These are phyloP conservation scores for Collybiopsis confluens DNA, from an alignment of 768 basidiomycete genomes.

Conservation along the genomic window DNA sequence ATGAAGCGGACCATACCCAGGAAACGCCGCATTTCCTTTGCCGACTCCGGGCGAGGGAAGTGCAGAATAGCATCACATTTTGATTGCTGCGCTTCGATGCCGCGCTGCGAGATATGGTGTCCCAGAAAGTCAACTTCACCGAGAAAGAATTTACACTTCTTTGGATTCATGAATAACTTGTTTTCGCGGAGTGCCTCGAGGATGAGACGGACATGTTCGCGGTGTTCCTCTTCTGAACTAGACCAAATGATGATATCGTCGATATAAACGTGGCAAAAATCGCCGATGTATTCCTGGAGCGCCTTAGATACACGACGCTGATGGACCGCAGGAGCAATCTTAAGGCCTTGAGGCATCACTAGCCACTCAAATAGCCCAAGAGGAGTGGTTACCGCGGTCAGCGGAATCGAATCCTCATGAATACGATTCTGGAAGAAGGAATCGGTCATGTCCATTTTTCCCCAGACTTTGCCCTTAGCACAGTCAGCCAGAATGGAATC, in stretches of 20 bases:
- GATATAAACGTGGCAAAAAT: conserved; percentile 28
- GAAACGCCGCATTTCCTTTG: conserved; percentile 15
- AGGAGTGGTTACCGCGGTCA: conserved; percentile 30
- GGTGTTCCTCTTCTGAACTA: conserved; percentile 20
- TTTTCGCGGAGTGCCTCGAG: conserved; percentile 11
- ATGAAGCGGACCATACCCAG: conserved; percentile 20
- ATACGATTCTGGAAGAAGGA: conserved; percentile 32
- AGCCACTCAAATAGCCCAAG: conserved; percentile 33
- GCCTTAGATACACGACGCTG: conserved; percentile 21
- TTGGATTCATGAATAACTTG: conserved; percentile 16
- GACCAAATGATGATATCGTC: conserved; percentile 34
- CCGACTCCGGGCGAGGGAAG: conserved; percentile 15
- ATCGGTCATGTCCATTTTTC: conserved; percentile 32
- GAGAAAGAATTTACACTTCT: conserved; percentile 17
- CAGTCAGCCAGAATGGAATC: conserved; percentile 24
- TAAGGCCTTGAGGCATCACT: conserved; percentile 29
- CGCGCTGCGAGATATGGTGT: conserved; percentile 17
- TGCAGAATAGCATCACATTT: conserved; percentile 17
- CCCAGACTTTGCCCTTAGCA: conserved; percentile 27
- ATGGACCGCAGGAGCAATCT: conserved; percentile 25
- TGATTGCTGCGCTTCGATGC: conserved; percentile 15
- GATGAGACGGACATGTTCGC: conserved; percentile 15
- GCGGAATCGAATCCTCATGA: conserved; percentile 20
- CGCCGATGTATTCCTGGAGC: conserved; percentile 18
- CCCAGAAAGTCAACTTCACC: conserved; percentile 14